Conservation (phyloP, 495 filamentous ascomycete species). For the Parmelia sp. region DNA sequence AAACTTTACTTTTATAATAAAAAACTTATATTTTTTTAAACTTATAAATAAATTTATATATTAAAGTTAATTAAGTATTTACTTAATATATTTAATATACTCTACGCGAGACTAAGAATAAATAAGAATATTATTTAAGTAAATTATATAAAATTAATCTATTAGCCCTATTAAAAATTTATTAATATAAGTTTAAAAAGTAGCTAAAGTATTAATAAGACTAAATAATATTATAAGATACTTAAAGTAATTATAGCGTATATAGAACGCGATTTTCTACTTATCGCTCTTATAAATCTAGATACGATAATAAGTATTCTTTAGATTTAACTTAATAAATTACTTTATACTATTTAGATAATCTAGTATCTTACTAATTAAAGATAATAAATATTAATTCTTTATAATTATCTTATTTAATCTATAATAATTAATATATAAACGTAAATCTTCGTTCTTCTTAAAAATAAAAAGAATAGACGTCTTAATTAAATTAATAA, state of each 20-base stretch:
- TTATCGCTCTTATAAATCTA: constrained; percentile 21
- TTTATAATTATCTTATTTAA: constrained; percentile 24
- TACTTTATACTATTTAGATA: constrained; percentile 10
- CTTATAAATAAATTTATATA: constrained; percentile 9
- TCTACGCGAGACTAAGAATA: neutral
- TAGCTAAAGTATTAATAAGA: neutral
- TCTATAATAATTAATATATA: constrained; percentile 22
- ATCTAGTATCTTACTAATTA: constrained; percentile 19
- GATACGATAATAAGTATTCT: constrained; percentile 23
- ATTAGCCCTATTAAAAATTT: neutral
- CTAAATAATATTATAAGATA: constrained; percentile 26
- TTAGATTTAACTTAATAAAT: constrained; percentile 27
- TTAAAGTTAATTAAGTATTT: constrained; percentile 16
- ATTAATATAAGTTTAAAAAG: neutral
- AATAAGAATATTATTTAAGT: constrained; percentile 4
- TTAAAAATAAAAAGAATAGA: constrained; percentile 17
- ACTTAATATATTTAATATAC: constrained; percentile 16
- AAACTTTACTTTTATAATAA: constrained; percentile 16
- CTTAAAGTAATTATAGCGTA: constrained; percentile 13
- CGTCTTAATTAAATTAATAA: neutral
- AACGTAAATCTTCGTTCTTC: constrained; percentile 12
- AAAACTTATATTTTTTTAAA: constrained; percentile 22
- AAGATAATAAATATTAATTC: constrained; percentile 19
- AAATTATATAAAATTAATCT: constrained; percentile 1
- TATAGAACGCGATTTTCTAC: constrained; percentile 23